Conservation (phyloP, 176 grass and related monocot species). For the Carex pumila region DNA sequence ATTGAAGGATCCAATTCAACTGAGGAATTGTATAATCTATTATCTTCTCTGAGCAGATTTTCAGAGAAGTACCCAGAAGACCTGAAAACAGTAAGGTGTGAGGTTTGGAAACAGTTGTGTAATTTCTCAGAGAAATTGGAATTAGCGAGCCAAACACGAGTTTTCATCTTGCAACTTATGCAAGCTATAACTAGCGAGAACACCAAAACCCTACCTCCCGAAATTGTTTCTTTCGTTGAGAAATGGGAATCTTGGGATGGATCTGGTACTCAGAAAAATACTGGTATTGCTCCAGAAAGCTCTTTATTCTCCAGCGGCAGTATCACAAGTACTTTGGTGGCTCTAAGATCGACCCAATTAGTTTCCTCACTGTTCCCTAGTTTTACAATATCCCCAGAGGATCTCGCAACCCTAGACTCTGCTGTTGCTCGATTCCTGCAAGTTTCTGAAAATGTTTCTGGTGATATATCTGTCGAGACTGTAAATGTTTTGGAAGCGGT, state of each 20-base stretch:
- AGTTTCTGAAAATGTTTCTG: conserved; percentile 50
- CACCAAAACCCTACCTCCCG: conserved; percentile 60
- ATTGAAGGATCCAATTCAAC: conserved; percentile 29
- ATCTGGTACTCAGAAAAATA: conserved; percentile 22
- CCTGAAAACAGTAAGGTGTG: conserved; percentile 62
- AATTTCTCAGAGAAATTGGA: conserved; percentile 75
- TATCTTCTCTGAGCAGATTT: conserved; percentile 66
- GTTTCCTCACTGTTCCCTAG: conserved; percentile 42
- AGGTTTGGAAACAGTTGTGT: conserved; percentile 65
- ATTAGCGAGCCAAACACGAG: conserved; percentile 47
- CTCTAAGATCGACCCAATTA: conserved; percentile 80
- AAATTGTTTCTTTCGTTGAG: conserved; percentile 72
- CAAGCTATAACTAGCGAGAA: conserved; percentile 77
- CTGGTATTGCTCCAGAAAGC: not conserved
- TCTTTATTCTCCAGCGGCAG: conserved; percentile 29
- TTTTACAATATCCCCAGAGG: conserved; percentile 53
- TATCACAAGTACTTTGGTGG: conserved; percentile 72
- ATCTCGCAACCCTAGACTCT: conserved; percentile 54
- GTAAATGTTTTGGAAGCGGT: conserved; percentile 60
- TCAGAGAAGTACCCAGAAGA: conserved; percentile 35
- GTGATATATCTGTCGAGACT: conserved; percentile 27
- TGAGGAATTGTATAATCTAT: conserved; percentile 42
- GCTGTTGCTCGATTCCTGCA: conserved; percentile 83
- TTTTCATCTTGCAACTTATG: conserved; percentile 86
- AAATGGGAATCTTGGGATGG: conserved; percentile 91